Base-by-base conservation (phyloP, 495 filamentous ascomycete species). In the Daldinia concentrica region DNA sequence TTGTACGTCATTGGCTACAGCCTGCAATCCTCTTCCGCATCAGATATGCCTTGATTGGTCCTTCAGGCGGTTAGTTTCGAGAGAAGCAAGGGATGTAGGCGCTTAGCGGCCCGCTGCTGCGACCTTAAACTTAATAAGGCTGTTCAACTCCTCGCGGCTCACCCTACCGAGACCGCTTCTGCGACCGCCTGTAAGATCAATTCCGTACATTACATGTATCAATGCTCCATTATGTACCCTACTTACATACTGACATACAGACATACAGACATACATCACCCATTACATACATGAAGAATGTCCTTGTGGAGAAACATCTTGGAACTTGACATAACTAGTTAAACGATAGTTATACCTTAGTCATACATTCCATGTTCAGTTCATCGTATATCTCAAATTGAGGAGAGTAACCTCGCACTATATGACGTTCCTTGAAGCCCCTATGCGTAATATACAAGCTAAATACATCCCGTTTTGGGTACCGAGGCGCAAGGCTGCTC, bases 391-490 rank as follows among this genome's bases (percentile, higher is more conserved):
- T 68, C 61, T 76, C 72, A 54, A 50, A 72, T 71, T 74, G 74
- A 78, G 76, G 57, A 78, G 76, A 76, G 76, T 77, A 63, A 69
- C 68, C 73, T 71, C 63, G 55, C 55, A 55, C 39, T 68, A 74
- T 71, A 43, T 56, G 48, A 32, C 41, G 27, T 54, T 60, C 63
- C 39, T 70, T 68, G 37, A 55, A 57, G 58, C 41, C 62, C 72
- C 52, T 55, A 69, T 62, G 43, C 61, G 66, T 63, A 66, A 17
- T 68, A 69, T 60, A 70, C 58, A 70, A 65, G 19, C 29, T 22
- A 59, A 64, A 66, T 58, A 73, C 64, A 62, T 60, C 66, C 54
- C 43, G 59, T 63, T 37, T 43, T 37, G 48, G 11, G 58, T 57
- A 59, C 57, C 58, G 45, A 67, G 59, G 67, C 59, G 50, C 58